These are phyloP conservation scores for Solanum corneliomulleri DNA, from an alignment of 257 asterid species.

Conservation along the genomic window DNA sequence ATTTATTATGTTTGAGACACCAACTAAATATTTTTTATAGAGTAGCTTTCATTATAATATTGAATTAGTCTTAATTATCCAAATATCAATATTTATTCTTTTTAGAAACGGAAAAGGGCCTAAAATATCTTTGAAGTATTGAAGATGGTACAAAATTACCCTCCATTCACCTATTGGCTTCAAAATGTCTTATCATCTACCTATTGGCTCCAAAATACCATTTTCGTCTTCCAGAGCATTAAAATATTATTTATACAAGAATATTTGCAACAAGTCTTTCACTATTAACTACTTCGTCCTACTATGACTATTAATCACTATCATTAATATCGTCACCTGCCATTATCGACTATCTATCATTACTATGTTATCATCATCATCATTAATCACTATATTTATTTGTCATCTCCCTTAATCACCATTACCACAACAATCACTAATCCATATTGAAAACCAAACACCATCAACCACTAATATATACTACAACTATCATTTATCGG, in stretches of 20 bases:
- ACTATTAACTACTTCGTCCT: too few relatives aligned
- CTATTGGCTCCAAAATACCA: too few relatives aligned
- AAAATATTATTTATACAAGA: too few relatives aligned
- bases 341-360: background rate
- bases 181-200: too few relatives aligned
- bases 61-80: background rate
- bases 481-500: background rate
- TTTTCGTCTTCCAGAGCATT: too few relatives aligned
- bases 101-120: too few relatives aligned
- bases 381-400: background rate
- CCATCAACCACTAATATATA: background rate
- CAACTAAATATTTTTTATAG: background rate
- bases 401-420: background rate
- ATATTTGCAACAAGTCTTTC: too few relatives aligned
- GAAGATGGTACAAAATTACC: too few relatives aligned
- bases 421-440: background rate
- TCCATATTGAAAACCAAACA: background rate
- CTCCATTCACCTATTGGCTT: too few relatives aligned
- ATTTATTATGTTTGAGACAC: background rate
- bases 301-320: background rate
- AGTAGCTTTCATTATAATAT: background rate
- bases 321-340: background rate
- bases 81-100: background rate
- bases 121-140: too few relatives aligned
- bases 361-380: background rate